Evolutionary conservation across 345 rosid genomes (phyloP), one percentile per base, ranked within the genome.

Genomic region (Clarkia xantiana): DNA sequence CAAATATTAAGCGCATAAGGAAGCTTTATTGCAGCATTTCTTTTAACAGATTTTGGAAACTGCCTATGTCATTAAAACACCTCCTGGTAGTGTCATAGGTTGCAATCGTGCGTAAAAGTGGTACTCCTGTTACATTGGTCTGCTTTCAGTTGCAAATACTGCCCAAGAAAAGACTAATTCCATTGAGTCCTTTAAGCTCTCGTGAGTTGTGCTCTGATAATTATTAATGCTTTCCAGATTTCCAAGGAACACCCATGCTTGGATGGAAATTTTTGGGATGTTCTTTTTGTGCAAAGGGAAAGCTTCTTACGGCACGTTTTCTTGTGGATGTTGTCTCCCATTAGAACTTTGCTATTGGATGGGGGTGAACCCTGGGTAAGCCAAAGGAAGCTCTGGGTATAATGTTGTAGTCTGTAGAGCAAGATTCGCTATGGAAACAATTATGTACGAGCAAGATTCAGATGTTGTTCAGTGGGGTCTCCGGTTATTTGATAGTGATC

Each of bases 401-500:
- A 20, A 42, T 15, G 11, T n/a, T 11, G 45, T 19, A 40, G 52
- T 3, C 16, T 11, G 45, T 19, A 40, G 52, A 49, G 34, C 19
- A 7, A 29, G 22, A 29, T 29, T 10, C 36, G 8, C 36, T 5
- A 5, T 29, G 29, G 8, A 44, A 60, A 76, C 77, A 81, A 60
- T 65, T 52, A 62, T 70, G 11, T 59, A 64, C 11, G 84, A 80
- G 60, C 81, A 72, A 66, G 84, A 80, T 64, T 66, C 74, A 43
- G 87, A 77, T 54, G 68, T 80, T 54, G 55, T 77, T 51, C 59
- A 46, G 54, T 80, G 84, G 87, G 81, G 81, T 51, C 69, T 72
- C 57, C 81, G 65, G 52, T 64, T 80, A 41, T 80, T 80, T 11
- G 64, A 70, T 20, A 66, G 78, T 40, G 66, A 77, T 53, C 83